Evolutionary conservation across 2,329 filamentous ascomycete genomes (phyloP).

Genomic region (Bretziella fagacearum): DNA sequence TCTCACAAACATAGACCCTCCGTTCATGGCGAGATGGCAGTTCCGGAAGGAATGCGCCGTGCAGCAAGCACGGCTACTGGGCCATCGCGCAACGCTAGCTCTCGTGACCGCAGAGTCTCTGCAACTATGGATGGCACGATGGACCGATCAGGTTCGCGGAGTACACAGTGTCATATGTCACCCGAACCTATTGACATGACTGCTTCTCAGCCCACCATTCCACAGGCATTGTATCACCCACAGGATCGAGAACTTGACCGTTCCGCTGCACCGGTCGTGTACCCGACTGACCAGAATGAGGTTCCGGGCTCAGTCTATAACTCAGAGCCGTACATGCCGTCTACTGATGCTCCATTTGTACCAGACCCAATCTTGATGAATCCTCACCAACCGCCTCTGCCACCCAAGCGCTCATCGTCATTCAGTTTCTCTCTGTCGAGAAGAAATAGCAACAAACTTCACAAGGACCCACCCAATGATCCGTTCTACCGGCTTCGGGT

Average conservation of each 20-base stretch:
- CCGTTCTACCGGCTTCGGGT: conserved; percentile 27
- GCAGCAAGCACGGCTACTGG: neutral
- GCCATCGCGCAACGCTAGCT: conserved; percentile 5
- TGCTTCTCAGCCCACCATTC: neutral
- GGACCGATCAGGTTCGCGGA: conserved; percentile 9
- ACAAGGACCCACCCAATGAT: conserved; percentile 40
- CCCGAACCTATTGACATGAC: conserved; percentile 6
- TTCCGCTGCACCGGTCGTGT: neutral
- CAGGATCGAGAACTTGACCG: neutral
- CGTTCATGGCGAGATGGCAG: conserved; percentile 7
- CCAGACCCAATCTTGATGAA: conserved; percentile 14
- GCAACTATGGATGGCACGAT: conserved; percentile 1
- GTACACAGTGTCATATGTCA: neutral
- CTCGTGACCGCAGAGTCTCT: conserved; percentile 3
- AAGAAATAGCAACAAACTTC: conserved; percentile 40
- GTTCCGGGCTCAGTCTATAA: neutral
- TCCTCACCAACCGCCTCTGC: conserved; percentile 18
- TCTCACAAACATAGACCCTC: conserved; percentile 11
- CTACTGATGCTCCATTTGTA: conserved; percentile 11
- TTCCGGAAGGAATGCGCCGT: conserved; percentile 4
- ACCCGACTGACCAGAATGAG: neutral
- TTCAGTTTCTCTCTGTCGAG: conserved; percentile 25
- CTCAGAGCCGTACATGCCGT: conserved; percentile 16
- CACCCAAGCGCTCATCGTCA: conserved; percentile 20
- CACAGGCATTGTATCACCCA: neutral